Percentiles rank a stretch among this genome's conserved stretches.
Conservation (phyloP, 176 grass and related monocot species). For the Carex cristatella region DNA sequence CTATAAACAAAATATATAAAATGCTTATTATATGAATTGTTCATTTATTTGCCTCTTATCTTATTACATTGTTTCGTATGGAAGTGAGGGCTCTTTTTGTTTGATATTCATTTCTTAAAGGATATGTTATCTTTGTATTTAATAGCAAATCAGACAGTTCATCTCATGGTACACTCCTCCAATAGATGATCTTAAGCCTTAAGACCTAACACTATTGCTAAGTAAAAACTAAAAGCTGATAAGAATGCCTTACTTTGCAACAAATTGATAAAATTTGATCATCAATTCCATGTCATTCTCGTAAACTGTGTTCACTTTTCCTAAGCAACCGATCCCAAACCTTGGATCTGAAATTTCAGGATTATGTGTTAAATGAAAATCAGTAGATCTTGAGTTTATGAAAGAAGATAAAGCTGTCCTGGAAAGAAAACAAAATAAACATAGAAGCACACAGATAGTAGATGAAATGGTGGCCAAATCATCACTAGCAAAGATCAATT, state of each 20-base stretch:
- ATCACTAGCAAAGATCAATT: background rate
- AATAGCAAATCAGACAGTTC: background rate
- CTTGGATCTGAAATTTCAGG: constrained; percentile 59
- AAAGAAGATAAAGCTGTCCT: background rate
- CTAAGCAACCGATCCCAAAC: constrained; percentile 72
- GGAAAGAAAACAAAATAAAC: background rate
- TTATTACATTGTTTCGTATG: background rate
- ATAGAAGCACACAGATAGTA: background rate
- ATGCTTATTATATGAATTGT: background rate
- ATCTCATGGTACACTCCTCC: background rate
- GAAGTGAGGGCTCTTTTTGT: background rate
- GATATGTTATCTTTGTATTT: background rate
- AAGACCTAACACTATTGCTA: background rate
- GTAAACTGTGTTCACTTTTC: constrained; percentile 61
- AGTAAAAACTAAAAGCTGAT: background rate
- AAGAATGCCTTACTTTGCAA: constrained; percentile 60
- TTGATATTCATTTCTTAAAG: background rate
- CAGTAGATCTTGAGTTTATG: background rate
- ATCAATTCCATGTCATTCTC: constrained; percentile 79
- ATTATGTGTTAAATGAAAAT: constrained; percentile 16
- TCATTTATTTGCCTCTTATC: background rate
- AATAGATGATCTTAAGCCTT: background rate
- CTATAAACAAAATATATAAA: background rate
- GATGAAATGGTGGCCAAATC: background rate
- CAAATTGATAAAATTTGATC: constrained; percentile 74